Percentiles rank a stretch among this genome's conserved stretches.
Conservation (phyloP, 2,329 filamentous ascomycete genomes). For the Cladosporium sp. region DNA sequence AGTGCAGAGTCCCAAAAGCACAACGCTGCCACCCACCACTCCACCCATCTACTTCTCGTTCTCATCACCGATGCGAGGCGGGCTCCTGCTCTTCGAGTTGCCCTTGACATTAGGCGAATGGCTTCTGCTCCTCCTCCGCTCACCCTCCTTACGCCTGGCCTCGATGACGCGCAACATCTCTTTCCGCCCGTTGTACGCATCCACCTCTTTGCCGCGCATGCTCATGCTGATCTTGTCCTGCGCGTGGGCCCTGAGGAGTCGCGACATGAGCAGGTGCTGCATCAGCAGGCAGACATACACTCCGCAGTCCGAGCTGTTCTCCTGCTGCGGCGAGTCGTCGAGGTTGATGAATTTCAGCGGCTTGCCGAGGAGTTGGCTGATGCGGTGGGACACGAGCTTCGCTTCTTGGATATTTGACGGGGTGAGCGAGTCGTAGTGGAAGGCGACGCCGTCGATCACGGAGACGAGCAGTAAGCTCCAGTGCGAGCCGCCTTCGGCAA, state of each 20-base stretch:
- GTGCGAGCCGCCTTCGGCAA: constrained; percentile 87
- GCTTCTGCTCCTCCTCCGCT: constrained; percentile 57
- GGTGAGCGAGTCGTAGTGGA: constrained; percentile 90
- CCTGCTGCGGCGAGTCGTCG: constrained; percentile 81
- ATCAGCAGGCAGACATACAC: constrained; percentile 95
- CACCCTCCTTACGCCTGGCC: constrained; percentile 78
- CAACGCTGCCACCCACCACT: too few relatives aligned
- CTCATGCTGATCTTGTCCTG: constrained; percentile 92
- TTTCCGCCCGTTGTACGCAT: constrained; percentile 75
- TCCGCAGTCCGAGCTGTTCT: constrained; percentile 89
- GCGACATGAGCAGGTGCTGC: constrained; percentile 84
- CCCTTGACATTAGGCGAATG: constrained; percentile 16
- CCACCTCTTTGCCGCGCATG: constrained; percentile 77
- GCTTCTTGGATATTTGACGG: constrained; percentile 74
- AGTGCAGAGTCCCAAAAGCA: too few relatives aligned
- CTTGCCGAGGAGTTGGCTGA: constrained; percentile 64
- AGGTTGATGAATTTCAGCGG: constrained; percentile 74
- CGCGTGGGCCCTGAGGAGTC: constrained; percentile 73
- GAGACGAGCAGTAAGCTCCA: constrained; percentile 93
- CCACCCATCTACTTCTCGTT: constrained; percentile 7
- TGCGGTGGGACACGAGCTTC: constrained; percentile 61
- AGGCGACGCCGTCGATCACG: constrained; percentile 82
- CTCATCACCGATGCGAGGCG: constrained; percentile 28
- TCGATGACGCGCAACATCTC: constrained; percentile 92
- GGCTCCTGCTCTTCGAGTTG: constrained; percentile 21